Evolutionary conservation across 305 asterid species (phyloP), one percentile per base, ranked within the genome.

Genomic region (Plantago rigida): DNA sequence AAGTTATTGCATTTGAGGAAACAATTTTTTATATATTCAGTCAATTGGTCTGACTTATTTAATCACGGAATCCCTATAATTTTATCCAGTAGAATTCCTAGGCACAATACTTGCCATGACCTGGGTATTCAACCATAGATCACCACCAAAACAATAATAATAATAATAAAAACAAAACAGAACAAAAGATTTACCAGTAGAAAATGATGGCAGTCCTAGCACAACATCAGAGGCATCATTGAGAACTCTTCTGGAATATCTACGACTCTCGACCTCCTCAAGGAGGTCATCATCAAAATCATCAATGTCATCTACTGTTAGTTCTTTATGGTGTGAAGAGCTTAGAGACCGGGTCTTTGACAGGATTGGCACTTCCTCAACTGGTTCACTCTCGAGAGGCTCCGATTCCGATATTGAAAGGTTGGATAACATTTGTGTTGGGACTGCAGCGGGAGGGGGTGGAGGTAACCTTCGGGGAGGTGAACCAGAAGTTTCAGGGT

Each of bases 381-480:
- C 79, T 72, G 79, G 73, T 62, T 79, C 86, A 63, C 76, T 77
- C 67, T 83, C 96, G 17, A 75, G 68, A 54, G 87, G 82, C 69
- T 82, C 87, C 11, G 82, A 66, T 68, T 82, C 87, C 11, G 82
- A 66, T 65, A 71, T 39, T 48, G 94, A 68, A 53, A 84, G 79
- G 65, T 64, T 76, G 56, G 87, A 77, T 64, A 86, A 69, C 73
- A 84, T 83, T 39, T 87, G 78, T 54, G 82, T 62, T 60, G 82
- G 69, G 47, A 74, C 81, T 70, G 74, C 64, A 47, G 49, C 53
- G 61, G 96, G 89, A 49, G 60, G 82, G 4, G 73, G 36, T 3
- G 99, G 99, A 56, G 99, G 99, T 44, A 76, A 60, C 72, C 95
- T 86, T 77, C 84, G 73, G 51, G 99, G 99, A 68, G 99, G 96